These are phyloP conservation scores for Diaporthe australafricana DNA, from an alignment of 2,329 filamentous ascomycete species.

Conservation along the genomic window DNA sequence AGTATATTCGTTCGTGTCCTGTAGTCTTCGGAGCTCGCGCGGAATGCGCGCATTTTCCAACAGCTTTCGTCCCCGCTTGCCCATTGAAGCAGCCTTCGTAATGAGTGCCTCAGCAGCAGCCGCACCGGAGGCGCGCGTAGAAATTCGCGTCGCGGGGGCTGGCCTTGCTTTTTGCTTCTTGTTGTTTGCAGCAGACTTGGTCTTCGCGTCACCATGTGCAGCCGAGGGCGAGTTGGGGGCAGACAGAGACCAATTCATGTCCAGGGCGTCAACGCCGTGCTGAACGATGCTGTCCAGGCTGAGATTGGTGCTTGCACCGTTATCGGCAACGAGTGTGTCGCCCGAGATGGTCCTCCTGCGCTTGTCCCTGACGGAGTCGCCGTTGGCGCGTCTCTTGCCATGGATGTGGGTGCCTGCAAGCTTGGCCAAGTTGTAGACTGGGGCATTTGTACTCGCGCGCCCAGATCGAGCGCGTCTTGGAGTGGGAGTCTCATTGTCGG, in stretches of 20 bases:
- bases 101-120: constrained; percentile 55
- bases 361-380: constrained; percentile 58
- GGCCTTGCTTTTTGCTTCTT: constrained; percentile 28
- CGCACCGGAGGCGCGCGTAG: constrained; percentile 58
- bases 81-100: constrained; percentile 63
- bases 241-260: constrained; percentile 56
- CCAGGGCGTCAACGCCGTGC: constrained; percentile 59
- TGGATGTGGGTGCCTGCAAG: constrained; percentile 72
- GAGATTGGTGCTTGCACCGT: constrained; percentile 41
- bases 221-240: constrained; percentile 50
- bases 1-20: constrained; percentile 72
- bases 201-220: constrained; percentile 49
- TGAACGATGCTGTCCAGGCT: constrained; percentile 45
- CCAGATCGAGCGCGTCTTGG: constrained; percentile 61
- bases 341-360: constrained; percentile 60
- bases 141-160: constrained; percentile 51
- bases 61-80: constrained; percentile 70
- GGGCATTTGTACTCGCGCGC: constrained; percentile 63
- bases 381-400: constrained; percentile 65
- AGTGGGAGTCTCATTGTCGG: constrained; percentile 38
- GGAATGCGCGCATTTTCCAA: constrained; percentile 63
- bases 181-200: constrained; percentile 41
- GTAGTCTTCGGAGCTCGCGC: constrained; percentile 69
- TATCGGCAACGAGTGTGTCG: constrained; percentile 46
- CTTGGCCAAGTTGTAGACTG: constrained; percentile 75